Evolutionary conservation across 2,329 filamentous ascomycete genomes (phyloP).

Genomic region (Stagonosporopsis chrysanthemi): DNA sequence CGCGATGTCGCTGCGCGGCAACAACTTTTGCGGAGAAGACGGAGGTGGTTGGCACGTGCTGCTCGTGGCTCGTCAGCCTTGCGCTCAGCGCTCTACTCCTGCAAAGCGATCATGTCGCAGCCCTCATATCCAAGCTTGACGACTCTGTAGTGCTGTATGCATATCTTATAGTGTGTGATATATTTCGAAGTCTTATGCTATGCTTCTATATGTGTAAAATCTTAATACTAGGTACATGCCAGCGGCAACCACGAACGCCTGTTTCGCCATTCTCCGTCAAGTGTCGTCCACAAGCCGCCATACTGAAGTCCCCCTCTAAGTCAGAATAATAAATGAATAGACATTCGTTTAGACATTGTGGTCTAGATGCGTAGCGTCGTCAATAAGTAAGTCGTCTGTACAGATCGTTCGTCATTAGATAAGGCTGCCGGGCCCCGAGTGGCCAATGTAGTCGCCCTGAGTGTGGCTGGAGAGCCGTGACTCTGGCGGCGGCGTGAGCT

Average conservation of each 20-base stretch:
- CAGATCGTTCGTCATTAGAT: slow-evolving; percentile 34
- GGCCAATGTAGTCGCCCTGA: slow-evolving; percentile 48
- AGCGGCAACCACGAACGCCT: slow-evolving; percentile 20
- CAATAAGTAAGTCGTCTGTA: slow-evolving; percentile 26
- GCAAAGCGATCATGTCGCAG: not conserved
- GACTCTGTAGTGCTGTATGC: not conserved
- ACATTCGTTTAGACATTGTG: slow-evolving; percentile 35
- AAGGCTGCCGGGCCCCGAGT: slow-evolving; percentile 33
- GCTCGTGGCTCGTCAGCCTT: not conserved
- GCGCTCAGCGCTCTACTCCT: not conserved
- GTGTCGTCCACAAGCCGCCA: slow-evolving; percentile 32
- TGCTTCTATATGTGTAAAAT: slow-evolving; percentile 14
- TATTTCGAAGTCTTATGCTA: slow-evolving; percentile 11
- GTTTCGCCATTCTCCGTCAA: slow-evolving; percentile 9
- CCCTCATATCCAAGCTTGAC: not conserved
- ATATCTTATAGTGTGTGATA: not conserved
- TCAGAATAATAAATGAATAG: slow-evolving; percentile 29
- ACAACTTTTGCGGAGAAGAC: slow-evolving; percentile 48
- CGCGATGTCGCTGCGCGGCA: slow-evolving; percentile 10
- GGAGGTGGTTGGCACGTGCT: slow-evolving; percentile 34
- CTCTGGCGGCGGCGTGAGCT: slow-evolving; percentile 62
- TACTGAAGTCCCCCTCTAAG: slow-evolving; percentile 17
- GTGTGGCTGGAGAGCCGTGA: slow-evolving; percentile 40
- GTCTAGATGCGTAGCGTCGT: slow-evolving; percentile 44
- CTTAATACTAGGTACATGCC: slow-evolving; percentile 21